Base-by-base conservation (phyloP, 179 eudicot genomes). In the Nepenthes alata region DNA sequence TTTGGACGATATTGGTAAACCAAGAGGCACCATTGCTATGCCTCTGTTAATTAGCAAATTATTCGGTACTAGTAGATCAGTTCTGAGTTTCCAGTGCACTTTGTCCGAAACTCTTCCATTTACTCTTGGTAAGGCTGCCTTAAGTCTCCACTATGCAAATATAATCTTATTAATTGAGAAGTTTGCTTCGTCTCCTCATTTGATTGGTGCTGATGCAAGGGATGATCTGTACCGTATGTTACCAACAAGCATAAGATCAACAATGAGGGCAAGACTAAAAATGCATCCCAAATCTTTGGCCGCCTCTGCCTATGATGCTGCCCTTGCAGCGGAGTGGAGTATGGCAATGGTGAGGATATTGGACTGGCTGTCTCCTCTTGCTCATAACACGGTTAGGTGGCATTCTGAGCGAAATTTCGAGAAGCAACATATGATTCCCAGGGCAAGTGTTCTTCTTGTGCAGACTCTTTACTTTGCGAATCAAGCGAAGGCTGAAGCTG, bases 361-460 rank as follows among this genome's bases (percentile, higher is more conserved):
- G 68, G 82, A 78, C 41, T 78, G 80, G 83, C 66, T 78, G 37
- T 75, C 80, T 16, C 80, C 83, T 64, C 77, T 78, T 58, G 77
- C 83, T 25, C 83, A 78, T 67, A 75, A 78, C 68, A 75, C 71
- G 39, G 58, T 78, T 37, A 72, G 83, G 69, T 78, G 83, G 83
- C 79, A 78, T 54, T 78, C 80, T 4, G 83, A 78, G 67, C 47
- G 80, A 65, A 75, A 70, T 61, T 75, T 69, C 34, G 83, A 78
- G 70, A 75, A 78, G 72, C 83, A 75, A 11, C 78, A 78, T 66
- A 67, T 64, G 48, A 58, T 64, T 61, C 45, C 70, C 2, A 68
- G 62, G 56, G 75, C 77, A 5, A 72, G 47, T 70, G 68, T 75
- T 72, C 75, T 75, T 57, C 70, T 78, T 14, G 80, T 75, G 15